Evolutionary conservation across 306 rosid genomes (phyloP).

Genomic region (Acmispon strigosus): DNA sequence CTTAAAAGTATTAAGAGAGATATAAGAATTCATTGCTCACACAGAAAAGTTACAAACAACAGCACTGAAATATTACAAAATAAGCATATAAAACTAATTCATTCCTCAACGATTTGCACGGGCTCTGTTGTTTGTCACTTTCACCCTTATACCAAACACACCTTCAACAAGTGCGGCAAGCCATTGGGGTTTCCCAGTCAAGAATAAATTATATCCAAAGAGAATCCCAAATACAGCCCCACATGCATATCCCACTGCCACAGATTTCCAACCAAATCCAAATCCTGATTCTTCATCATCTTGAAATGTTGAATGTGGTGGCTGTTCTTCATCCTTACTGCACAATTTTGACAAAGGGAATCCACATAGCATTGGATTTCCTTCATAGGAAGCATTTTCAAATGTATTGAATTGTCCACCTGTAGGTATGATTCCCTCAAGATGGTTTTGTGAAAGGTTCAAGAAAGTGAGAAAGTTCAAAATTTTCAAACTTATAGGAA

Average conservation of each 20-base stretch:
- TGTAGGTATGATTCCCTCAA: slow-evolving; percentile 26
- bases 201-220: background rate
- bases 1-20: too few relatives aligned
- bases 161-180: too few relatives aligned
- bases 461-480: background rate
- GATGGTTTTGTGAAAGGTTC: slow-evolving; percentile 23
- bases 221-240: slow-evolving; percentile 15
- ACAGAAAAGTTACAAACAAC: too few relatives aligned
- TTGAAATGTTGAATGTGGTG: background rate
- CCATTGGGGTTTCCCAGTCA: too few relatives aligned
- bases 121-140: too few relatives aligned
- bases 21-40: too few relatives aligned
- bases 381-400: slow-evolving; percentile 10
- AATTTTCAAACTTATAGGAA: background rate
- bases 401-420: slow-evolving; percentile 36
- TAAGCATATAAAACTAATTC: too few relatives aligned
- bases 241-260: slow-evolving; percentile 26
- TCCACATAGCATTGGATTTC: slow-evolving; percentile 27
- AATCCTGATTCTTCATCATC: slow-evolving; percentile 2
- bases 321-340: background rate
- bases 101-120: too few relatives aligned
- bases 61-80: too few relatives aligned
- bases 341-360: slow-evolving; percentile 16
- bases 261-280: slow-evolving; percentile 28
- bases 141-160: too few relatives aligned